Evolutionary conservation across 306 rosid species (phyloP), one percentile per base, ranked within the genome.

Genomic region (Glycine soja): DNA sequence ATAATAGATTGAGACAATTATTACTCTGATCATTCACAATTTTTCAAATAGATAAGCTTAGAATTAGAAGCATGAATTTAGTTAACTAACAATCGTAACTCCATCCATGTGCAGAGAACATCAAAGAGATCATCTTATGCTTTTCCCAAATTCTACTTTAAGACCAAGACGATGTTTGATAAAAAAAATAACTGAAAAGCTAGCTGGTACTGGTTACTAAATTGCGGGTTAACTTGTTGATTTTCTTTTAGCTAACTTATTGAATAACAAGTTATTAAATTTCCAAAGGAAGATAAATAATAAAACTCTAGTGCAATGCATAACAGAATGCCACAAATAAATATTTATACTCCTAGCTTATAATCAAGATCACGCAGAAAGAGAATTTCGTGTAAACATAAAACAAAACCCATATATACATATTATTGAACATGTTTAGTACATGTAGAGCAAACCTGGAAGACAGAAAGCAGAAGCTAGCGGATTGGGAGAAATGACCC

Each of bases 371-470:
- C 30, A 65, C 3, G n/a, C 76, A 58, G 51, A 69, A 69, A 57
- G 46, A 61, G 3, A 4, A 10, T 24, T 43, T 24, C 30, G 30
- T 24, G 30, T 24, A 24, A 24, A 24, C 30, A 24, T 57, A 14
- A 24, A 64, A 6, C 72, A 73, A 73, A 64, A 24, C 12, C 12
- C 38, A 64, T 40, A 36, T 24, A 18, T 7, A 54, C 30, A 15
- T 54, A 15, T 8, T 5, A 62, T 30, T 32, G 16, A 36, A 13
- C 70, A 7, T 12, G 70, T 70, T 69, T 56, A 69, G 24, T 57
- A 19, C 18, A 32, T 61, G 78, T 7, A 73, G 77, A 50, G 64
- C 63, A 66, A 81, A 81, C 84, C 90, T 81, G 78, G 70, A 13
- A 53, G 62, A 46, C 30, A 51, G 73, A 61, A 66, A 66, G 30